Percentiles rank a stretch among this genome's conserved stretches.
These are phyloP conservation scores for Pugionium dolabratum DNA, from an alignment of 345 rosid genomes.

Conservation along the genomic window DNA sequence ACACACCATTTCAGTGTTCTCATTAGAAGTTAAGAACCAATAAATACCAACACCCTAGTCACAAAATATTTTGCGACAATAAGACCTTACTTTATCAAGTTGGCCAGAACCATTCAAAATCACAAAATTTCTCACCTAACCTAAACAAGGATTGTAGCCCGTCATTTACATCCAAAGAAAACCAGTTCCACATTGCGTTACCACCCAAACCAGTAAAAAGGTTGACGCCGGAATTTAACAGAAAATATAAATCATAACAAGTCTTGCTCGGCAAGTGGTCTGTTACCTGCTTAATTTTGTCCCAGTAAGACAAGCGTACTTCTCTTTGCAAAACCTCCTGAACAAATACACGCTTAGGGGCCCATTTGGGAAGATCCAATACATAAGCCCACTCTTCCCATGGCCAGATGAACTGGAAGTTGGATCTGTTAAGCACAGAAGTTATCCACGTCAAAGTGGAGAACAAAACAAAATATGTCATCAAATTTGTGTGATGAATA, in stretches of 20 bases:
- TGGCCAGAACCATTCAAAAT: neutral
- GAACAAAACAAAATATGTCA: neutral
- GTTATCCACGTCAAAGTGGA: constrained; percentile 5
- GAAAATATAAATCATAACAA: neutral
- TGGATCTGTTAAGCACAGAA: constrained; percentile 63
- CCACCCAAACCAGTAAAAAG: neutral
- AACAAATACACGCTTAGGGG: constrained; percentile 95
- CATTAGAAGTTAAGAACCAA: neutral
- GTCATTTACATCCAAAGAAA: neutral
- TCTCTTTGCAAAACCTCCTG: constrained; percentile 98
- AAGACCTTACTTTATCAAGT: neutral
- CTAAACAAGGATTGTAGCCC: neutral
- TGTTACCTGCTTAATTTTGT: constrained; percentile 89
- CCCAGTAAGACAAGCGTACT: constrained; percentile 97
- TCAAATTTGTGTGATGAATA: constrained; percentile 19
- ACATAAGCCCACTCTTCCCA: constrained; percentile 99
- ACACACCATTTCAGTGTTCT: constrained; percentile 2
- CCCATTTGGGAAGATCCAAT: constrained; percentile 95
- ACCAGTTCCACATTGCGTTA: neutral
- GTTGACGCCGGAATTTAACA: neutral
- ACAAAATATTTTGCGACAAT: neutral
- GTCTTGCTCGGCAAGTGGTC: constrained; percentile 1
- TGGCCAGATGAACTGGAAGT: constrained; percentile 98
- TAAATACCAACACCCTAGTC: constrained; percentile 4
- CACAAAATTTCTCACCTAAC: neutral